These are phyloP conservation scores for Aspergillus sp. DNA, from an alignment of 2,329 filamentous ascomycete genomes.

Conservation along the genomic window DNA sequence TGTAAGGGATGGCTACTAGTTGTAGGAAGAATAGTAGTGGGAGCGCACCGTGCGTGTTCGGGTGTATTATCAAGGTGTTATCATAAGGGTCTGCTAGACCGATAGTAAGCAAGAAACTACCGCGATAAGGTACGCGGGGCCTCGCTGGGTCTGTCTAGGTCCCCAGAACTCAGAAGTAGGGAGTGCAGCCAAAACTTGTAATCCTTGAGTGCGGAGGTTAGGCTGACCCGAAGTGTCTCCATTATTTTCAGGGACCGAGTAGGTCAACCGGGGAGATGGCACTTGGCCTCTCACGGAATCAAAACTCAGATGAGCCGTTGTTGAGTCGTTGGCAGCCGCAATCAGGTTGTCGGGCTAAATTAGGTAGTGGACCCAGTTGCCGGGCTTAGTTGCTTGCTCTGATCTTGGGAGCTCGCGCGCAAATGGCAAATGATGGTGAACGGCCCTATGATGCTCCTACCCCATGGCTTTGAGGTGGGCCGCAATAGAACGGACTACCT, in stretches of 20 bases:
- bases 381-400: not conserved
- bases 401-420: slow-evolving; percentile 6
- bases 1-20: slow-evolving; percentile 1
- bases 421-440: not conserved
- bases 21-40: not conserved
- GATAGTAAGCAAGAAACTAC: not conserved
- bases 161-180: too few relatives aligned
- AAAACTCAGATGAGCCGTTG: not conserved
- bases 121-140: not conserved
- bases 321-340: not conserved
- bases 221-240: too few relatives aligned
- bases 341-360: not conserved
- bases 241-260: too few relatives aligned
- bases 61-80: not conserved
- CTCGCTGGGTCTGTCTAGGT: too few relatives aligned
- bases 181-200: too few relatives aligned
- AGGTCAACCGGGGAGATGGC: not conserved
- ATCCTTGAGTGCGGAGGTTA: too few relatives aligned
- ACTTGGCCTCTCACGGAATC: not conserved
- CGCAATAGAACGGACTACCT: not conserved
- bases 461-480: not conserved
- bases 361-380: slow-evolving; percentile 5
- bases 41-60: not conserved
- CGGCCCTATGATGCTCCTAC: not conserved
- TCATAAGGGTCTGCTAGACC: not conserved